phyloP scores from a whole-genome alignment of 257 asterid species.

The Orobanche coerulescens region DNA sequence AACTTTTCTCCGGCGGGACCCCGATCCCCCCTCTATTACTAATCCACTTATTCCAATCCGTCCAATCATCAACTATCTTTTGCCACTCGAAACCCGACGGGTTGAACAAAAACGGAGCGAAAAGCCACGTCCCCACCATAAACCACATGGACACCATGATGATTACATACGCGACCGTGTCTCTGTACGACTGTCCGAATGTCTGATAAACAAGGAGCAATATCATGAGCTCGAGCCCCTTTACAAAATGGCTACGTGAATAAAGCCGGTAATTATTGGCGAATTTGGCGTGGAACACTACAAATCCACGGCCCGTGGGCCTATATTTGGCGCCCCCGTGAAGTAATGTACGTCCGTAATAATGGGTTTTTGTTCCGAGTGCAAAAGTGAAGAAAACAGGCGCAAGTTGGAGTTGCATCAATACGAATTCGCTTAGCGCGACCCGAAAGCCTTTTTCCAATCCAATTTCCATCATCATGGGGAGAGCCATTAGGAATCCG shows the following conservation, averaged over 20 bases:
- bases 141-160: constrained; percentile 37
- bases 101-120: constrained; percentile 38
- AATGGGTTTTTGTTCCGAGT: constrained; percentile 35
- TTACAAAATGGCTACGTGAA: constrained; percentile 38
- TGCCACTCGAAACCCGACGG: constrained; percentile 44
- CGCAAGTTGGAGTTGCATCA: constrained; percentile 40
- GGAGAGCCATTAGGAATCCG: constrained; percentile 38
- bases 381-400: constrained; percentile 36
- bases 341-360: constrained; percentile 34
- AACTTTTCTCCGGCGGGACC: constrained; percentile 38
- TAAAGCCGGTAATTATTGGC: constrained; percentile 37
- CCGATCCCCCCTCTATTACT: constrained; percentile 37
- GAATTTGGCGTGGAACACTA: constrained; percentile 36
- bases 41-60: constrained; percentile 41
- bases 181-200: constrained; percentile 32
- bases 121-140: constrained; percentile 41
- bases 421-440: constrained; percentile 33
- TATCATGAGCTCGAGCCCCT: constrained; percentile 35
- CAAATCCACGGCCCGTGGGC: constrained; percentile 39
- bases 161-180: constrained; percentile 29
- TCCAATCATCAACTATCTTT: constrained; percentile 40
- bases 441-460: constrained; percentile 35
- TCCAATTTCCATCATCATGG: constrained; percentile 44
- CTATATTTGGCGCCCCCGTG: constrained; percentile 39
- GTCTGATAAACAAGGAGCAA: constrained; percentile 35